Evolutionary conservation across 2,329 filamentous ascomycete genomes (phyloP).

Genomic region (Pseudogymnoascus sp.): DNA sequence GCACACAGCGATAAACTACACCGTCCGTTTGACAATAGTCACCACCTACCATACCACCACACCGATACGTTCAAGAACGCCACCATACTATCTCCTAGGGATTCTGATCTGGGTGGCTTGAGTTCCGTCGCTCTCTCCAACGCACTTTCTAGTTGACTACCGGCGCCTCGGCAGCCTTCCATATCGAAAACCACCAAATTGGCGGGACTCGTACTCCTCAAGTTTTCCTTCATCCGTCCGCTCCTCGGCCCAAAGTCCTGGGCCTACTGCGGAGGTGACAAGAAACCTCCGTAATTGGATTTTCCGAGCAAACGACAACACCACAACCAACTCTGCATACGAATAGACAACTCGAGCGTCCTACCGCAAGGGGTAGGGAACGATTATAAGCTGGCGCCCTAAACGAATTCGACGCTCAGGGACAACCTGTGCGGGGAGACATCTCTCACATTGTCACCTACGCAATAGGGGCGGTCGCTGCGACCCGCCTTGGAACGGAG

Average conservation of each 20-base stretch:
- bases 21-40: background rate
- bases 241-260: slow-evolving; percentile 86
- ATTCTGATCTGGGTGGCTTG: slow-evolving; percentile 1
- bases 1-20: background rate
- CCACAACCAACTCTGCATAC: background rate
- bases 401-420: slow-evolving; percentile 24
- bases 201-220: slow-evolving; percentile 70
- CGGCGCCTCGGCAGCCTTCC: slow-evolving; percentile 27
- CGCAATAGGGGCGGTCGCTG: slow-evolving; percentile 45
- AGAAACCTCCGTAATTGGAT: slow-evolving; percentile 90
- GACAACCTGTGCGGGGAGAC: slow-evolving; percentile 28
- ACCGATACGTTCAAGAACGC: background rate
- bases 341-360: slow-evolving; percentile 2
- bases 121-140: background rate
- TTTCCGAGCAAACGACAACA: slow-evolving; percentile 1
- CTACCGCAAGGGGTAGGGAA: slow-evolving; percentile 8
- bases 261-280: slow-evolving; percentile 95
- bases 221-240: slow-evolving; percentile 73
- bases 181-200: slow-evolving; percentile 68
- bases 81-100: slow-evolving; percentile 6
- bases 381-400: slow-evolving; percentile 8
- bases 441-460: slow-evolving; percentile 43
- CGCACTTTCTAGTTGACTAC: slow-evolving; percentile 11
- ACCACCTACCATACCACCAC: background rate
- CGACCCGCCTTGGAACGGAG: slow-evolving; percentile 35